Conservation (phyloP, 192 early-diverging fungal species). For the Podila clonocystis region DNA sequence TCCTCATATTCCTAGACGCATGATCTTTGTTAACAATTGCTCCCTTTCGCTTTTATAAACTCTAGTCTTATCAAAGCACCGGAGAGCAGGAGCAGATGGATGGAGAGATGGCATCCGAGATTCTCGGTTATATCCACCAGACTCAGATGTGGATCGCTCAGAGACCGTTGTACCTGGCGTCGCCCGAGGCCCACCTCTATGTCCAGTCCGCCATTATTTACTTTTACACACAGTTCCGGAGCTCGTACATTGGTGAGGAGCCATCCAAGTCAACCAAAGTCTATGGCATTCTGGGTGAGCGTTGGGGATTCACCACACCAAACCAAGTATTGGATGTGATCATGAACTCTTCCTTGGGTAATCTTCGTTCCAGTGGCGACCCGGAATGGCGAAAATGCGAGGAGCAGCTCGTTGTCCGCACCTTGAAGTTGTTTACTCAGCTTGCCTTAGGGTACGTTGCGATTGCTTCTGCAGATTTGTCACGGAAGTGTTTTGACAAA, state of each 20-base stretch:
- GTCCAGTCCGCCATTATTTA: slow-evolving; percentile 85
- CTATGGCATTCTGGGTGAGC: slow-evolving; percentile 69
- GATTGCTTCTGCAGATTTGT: background rate
- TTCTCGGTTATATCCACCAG: slow-evolving; percentile 75
- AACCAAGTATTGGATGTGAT: slow-evolving; percentile 68
- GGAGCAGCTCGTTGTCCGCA: slow-evolving; percentile 52
- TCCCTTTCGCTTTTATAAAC: slow-evolving; percentile 6
- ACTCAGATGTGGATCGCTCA: slow-evolving; percentile 60
- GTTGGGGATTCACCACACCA: slow-evolving; percentile 76
- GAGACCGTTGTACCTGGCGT: slow-evolving; percentile 59
- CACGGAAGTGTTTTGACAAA: slow-evolving; percentile 9
- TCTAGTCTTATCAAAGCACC: slow-evolving; percentile 73
- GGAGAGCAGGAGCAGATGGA: slow-evolving; percentile 85
- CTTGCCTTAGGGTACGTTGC: slow-evolving; percentile 69
- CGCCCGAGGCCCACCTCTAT: slow-evolving; percentile 63
- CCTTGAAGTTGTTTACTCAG: slow-evolving; percentile 81
- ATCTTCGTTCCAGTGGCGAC: slow-evolving; percentile 40
- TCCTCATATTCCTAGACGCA: background rate
- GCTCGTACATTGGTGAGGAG: slow-evolving; percentile 84
- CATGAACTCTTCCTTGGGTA: slow-evolving; percentile 56
- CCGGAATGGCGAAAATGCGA: slow-evolving; percentile 41
- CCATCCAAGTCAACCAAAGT: slow-evolving; percentile 68
- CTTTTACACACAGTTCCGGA: slow-evolving; percentile 81
- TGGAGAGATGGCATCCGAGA: slow-evolving; percentile 76
- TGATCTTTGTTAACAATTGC: background rate